Evolutionary conservation across 1,139 yeast genomes (phyloP), one percentile per base, ranked within the genome.

Genomic region (Zygotorulaspora mrakii): DNA sequence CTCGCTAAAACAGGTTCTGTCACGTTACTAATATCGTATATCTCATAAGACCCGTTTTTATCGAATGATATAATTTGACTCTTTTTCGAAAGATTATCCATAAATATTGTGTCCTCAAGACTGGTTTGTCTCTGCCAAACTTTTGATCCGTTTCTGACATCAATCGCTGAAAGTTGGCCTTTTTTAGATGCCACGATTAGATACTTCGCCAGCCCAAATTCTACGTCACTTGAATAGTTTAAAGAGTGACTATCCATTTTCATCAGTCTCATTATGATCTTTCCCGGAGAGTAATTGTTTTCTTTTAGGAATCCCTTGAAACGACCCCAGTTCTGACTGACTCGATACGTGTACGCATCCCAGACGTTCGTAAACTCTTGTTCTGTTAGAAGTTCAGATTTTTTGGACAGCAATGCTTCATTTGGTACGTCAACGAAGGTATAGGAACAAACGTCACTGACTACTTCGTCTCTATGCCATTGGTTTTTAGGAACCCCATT

Each of bases 391-490:
- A 72, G 49, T 32, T 73, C 77, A 21, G 64, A 61, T 8, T 60
- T 57, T 0, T 70, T 57, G 8, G 64, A 42, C 7, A 64, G 55
- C 5, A 65, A 52, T 7, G 62, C 64, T 7, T 59, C 53, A 25
- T 62, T 65, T 7, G 61, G 52, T 2, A 66, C 52, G 34, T 71
- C 73, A 12, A 74, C 52, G 29, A 74, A 59, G 2, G 67, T 56
- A 23, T 66, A 65, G 11, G 69, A 69, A 4, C 57, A 57, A 3
- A 70, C 60, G 18, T 66, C 53, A 5, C 72, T 62, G 7, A 73
- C 45, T 0, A 77, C 69, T 49, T 71, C 77, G 48, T 76, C 79
- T 37, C 71, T 66, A 2, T 48, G 32, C 82, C 82, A 77, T 6
- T 39, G 36, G 5, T 24, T 31, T 1, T 45, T n/a, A 1, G 58